These are phyloP conservation scores for Paspalum notatum DNA, from an alignment of 176 grass and related monocot species.

Conservation along the genomic window DNA sequence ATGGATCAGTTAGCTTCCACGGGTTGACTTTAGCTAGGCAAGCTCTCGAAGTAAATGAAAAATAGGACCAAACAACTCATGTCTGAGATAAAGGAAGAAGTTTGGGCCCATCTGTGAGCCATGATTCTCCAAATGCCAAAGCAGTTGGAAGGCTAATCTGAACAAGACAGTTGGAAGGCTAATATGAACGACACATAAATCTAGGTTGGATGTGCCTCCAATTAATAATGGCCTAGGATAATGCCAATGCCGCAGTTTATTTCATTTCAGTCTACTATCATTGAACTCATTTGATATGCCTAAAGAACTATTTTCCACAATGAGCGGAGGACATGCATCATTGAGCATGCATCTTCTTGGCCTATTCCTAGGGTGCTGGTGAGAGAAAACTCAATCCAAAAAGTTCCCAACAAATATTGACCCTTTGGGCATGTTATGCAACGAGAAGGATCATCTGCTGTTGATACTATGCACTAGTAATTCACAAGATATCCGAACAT, in stretches of 20 bases:
- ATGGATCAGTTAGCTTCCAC: neutral
- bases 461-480: too few species aligned
- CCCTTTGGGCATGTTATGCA: too few species aligned
- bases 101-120: neutral
- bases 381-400: too few species aligned
- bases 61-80: neutral
- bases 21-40: slow-evolving; percentile 4
- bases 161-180: neutral
- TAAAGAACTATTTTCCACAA: neutral
- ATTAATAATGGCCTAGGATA: neutral
- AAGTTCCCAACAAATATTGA: too few species aligned
- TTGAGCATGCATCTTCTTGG: too few species aligned
- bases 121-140: slow-evolving; percentile 22
- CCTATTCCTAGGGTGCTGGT: too few species aligned
- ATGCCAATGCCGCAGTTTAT: neutral
- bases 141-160: neutral
- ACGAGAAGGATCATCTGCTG: too few species aligned
- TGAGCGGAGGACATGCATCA: too few species aligned
- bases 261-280: neutral
- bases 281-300: neutral
- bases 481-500: too few species aligned
- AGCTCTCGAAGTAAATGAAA: neutral
- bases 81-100: neutral
- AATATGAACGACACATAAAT: slow-evolving; percentile 11
- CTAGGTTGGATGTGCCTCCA: neutral